Percentiles rank a stretch among this genome's conserved stretches.
phyloP scores from a whole-genome alignment of 2,329 filamentous ascomycete genomes.

The Xylaria sp. region DNA sequence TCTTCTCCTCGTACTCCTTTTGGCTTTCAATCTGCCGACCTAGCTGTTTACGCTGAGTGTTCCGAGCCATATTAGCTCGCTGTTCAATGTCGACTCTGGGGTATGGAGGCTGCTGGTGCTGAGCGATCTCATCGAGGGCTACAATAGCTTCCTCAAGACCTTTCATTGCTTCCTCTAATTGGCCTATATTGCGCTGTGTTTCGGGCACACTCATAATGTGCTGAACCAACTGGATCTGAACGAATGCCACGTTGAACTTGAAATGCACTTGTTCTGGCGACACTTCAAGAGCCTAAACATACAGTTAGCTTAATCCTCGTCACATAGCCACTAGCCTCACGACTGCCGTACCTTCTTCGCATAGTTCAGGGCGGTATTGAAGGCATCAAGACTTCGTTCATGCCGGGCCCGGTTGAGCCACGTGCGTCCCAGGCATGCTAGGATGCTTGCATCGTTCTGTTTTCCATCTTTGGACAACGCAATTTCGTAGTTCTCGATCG shows the following conservation, averaged over 20 bases:
- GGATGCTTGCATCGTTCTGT: conserved; percentile 65
- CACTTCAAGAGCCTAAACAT: conserved; percentile 61
- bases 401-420: conserved; percentile 75
- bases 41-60: conserved; percentile 89
- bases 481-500: conserved; percentile 90
- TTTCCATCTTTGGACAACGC: conserved; percentile 75
- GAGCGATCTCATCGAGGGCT: conserved; percentile 58
- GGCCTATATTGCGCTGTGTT: conserved; percentile 67
- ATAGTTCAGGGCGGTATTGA: conserved; percentile 53
- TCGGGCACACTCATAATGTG: conserved; percentile 71
- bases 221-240: conserved; percentile 89
- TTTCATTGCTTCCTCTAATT: conserved; percentile 72
- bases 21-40: conserved; percentile 80
- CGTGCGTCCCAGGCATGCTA: conserved; percentile 80
- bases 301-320: conserved; percentile 22
- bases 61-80: conserved; percentile 93
- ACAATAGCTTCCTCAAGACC: conserved; percentile 85
- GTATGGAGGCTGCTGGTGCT: conserved; percentile 69
- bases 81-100: conserved; percentile 87
- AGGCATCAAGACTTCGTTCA: conserved; percentile 54
- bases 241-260: conserved; percentile 96
- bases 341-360: conserved; percentile 53
- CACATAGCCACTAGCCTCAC: background rate
- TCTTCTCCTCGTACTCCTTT: conserved; percentile 87
- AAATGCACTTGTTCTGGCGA: conserved; percentile 83